A percentile compares a stretch with the other conserved stretches of the same genome.
These are phyloP conservation scores for Lachancea meyersii DNA, from an alignment of 805 yeast species.

Conservation along the genomic window DNA sequence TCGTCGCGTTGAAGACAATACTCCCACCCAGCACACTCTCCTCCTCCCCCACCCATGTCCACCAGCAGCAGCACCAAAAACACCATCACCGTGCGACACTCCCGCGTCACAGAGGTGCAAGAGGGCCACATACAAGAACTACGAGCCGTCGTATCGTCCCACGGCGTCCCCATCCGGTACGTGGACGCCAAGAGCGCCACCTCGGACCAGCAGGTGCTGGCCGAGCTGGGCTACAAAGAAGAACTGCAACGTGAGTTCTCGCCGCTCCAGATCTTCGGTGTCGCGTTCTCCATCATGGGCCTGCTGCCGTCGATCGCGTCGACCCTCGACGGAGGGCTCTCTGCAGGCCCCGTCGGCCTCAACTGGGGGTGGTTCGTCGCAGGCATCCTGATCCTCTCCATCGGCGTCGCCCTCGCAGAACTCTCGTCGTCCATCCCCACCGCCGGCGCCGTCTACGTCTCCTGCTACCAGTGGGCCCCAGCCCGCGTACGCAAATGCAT, in stretches of 20 bases:
- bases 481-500: conserved; percentile 40
- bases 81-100: conserved; percentile 2
- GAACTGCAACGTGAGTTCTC: conserved; percentile 56
- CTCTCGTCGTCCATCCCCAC: conserved; percentile 62
- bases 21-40: too few species aligned
- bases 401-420: conserved; percentile 55
- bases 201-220: conserved; percentile 18
- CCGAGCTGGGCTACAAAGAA: conserved; percentile 56
- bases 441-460: conserved; percentile 61
- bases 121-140: conserved; percentile 10
- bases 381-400: conserved; percentile 44
- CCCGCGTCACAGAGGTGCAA: conserved; percentile 8
- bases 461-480: conserved; percentile 60
- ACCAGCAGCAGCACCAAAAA: conserved; percentile 8
- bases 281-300: conserved; percentile 64
- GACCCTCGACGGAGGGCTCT: conserved; percentile 18
- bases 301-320: conserved; percentile 57
- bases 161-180: conserved; percentile 18
- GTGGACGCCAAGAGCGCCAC: conserved; percentile 15
- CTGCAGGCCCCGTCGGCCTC: conserved; percentile 51
- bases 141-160: conserved; percentile 14
- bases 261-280: conserved; percentile 57
- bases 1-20: too few species aligned
- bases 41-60: not conserved
- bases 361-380: conserved; percentile 68